Evolutionary conservation across 1,284 basidiomycete species (phyloP), one percentile per base, ranked within the genome.

Genomic region (Heterobasidion occidentale): DNA sequence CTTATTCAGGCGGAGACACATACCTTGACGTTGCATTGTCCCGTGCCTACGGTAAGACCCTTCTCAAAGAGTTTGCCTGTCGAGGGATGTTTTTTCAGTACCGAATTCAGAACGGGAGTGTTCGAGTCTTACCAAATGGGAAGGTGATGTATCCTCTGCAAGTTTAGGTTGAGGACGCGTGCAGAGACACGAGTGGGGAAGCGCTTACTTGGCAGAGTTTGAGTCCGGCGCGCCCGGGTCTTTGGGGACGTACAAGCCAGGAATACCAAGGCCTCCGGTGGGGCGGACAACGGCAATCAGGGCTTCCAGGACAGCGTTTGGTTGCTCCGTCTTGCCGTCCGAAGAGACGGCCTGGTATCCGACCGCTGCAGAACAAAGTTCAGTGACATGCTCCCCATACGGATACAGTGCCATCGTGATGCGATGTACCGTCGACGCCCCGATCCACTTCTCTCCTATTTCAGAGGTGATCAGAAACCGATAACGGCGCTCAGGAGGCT

Each of bases 1-100:
- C 27, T 27, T 19, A 19, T 19, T 27, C 27, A 6, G 27, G 27
- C 27, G 27, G 27, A 27, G 27, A 27, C 17, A 50, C 60, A 47
- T 33, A 77, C 75, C 71, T 80, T 80, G 59, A 79, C 78, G 56
- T 79, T 79, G 64, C 78, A 79, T 63, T 79, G 77, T 0, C 78
- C 78, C 14, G 77, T 79, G n/a, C 76, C 78, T 34, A 81, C 56
- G 6, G 69, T 70, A 14, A 80, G 63, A 0, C 78, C 79, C 61
- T 80, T 81, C 67, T 79, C 76, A 62, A 81, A 81, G 9, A 80
- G 63, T 62, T 76, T 76, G 20, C 75, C 74, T 73, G 58, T 12
- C 34, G 15, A 27, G 34, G 19, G 7, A 33, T 15, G 47, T 44
- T 38, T 44, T 38, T 27, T 27, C 27, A 27, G 27, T 6, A 4